phyloP scores from a whole-genome alignment of 129 eudicot genomes.

The Pseudognaphalium luteoalbum region DNA sequence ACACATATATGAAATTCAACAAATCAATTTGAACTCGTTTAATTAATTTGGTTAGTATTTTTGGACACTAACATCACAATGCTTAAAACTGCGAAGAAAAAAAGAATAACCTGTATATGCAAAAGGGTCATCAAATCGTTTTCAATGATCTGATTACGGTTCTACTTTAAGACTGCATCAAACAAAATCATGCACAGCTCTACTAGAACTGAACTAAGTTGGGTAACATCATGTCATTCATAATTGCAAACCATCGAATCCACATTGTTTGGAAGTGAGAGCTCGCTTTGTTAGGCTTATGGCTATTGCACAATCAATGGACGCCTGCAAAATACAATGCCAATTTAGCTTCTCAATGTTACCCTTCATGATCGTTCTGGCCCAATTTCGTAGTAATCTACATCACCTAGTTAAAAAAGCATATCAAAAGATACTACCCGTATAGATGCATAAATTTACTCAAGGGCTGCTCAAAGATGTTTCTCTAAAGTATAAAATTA shows the following conservation, averaged over 20 bases:
- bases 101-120: neutral
- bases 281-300: conserved; percentile 87
- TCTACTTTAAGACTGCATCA: conserved; percentile 3
- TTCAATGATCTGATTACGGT: conserved; percentile 7
- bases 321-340: conserved; percentile 47
- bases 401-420: neutral
- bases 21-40: neutral
- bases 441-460: neutral
- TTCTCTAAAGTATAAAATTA: neutral
- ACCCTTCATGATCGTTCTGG: neutral
- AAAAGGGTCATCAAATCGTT: conserved; percentile 14
- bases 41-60: neutral
- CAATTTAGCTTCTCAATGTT: neutral
- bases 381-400: neutral
- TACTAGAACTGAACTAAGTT: neutral
- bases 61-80: neutral
- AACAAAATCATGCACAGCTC: conserved; percentile 7
- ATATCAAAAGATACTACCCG: neutral
- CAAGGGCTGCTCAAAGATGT: neutral
- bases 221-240: conserved; percentile 27
- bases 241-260: conserved; percentile 82
- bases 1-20: neutral
- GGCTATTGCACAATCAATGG: conserved; percentile 77
- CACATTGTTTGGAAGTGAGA: conserved; percentile 78
- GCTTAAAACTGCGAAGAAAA: neutral